A percentile compares a stretch with the other conserved stretches of the same genome.
phyloP scores from a whole-genome alignment of 345 rosid species.

The Geranium brycei region DNA sequence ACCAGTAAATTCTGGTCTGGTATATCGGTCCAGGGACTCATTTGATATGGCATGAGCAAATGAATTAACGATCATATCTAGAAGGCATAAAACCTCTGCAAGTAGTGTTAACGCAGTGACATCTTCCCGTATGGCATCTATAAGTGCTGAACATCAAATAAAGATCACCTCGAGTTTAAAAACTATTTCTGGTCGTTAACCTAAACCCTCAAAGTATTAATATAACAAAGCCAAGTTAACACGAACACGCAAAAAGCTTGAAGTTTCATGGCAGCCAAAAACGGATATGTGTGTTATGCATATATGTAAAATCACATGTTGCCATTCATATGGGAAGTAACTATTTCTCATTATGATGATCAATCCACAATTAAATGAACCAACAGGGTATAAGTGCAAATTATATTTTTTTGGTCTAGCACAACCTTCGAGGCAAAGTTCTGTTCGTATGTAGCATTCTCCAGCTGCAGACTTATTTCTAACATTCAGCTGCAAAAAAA shows the following conservation, averaged over 20 bases:
- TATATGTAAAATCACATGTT: no score
- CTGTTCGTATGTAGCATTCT: conserved; percentile 83
- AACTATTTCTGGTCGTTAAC: background rate
- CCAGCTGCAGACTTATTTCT: conserved; percentile 91
- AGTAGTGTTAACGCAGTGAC: conserved; percentile 68
- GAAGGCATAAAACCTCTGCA: conserved; percentile 83
- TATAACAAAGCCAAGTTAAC: background rate
- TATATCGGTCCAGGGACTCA: conserved; percentile 70
- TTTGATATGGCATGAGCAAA: conserved; percentile 83
- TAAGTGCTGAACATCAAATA: conserved; percentile 42
- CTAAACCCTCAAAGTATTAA: background rate
- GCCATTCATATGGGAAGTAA: no score
- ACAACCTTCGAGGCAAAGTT: conserved; percentile 91
- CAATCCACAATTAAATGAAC: no score
- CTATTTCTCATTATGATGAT: no score
- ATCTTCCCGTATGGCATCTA: conserved; percentile 71
- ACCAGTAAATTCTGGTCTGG: conserved; percentile 83
- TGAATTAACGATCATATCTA: conserved; percentile 93
- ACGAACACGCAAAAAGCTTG: background rate
- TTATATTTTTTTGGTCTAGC: background rate
- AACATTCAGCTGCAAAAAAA: conserved; percentile 61
- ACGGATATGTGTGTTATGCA: no score
- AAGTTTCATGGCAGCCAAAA: background rate
- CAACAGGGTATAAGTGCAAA: no score
- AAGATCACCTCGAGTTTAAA: conserved; percentile 4